Percentiles rank a stretch among this genome's conserved stretches.
These are phyloP conservation scores for Tolypocladium tundrense DNA, from an alignment of 2,329 filamentous ascomycete species.

Conservation along the genomic window DNA sequence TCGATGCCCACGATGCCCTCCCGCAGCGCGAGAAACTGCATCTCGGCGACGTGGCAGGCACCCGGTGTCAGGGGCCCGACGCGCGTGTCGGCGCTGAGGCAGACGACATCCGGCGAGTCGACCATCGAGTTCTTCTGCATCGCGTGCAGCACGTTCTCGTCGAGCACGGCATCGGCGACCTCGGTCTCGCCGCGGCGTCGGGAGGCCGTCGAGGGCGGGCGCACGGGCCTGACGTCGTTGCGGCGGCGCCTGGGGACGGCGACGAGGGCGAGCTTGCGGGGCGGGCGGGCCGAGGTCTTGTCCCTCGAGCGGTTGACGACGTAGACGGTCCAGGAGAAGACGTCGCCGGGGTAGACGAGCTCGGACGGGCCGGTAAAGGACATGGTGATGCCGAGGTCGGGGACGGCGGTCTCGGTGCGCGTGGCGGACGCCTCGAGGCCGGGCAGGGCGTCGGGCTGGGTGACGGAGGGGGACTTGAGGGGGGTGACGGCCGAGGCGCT, in stretches of 20 bases:
- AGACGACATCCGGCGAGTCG: constrained; percentile 60
- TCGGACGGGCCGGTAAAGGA: constrained; percentile 55
- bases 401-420: constrained; percentile 34
- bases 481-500: constrained; percentile 42
- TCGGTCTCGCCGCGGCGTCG: constrained; percentile 25
- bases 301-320: constrained; percentile 60
- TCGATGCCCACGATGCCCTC: constrained; percentile 62
- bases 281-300: constrained; percentile 22
- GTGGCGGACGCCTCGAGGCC: constrained; percentile 43
- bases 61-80: constrained; percentile 63
- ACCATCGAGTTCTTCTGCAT: constrained; percentile 56
- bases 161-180: constrained; percentile 56
- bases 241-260: constrained; percentile 56
- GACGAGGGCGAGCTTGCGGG: constrained; percentile 60
- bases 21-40: constrained; percentile 60
- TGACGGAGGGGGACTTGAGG: constrained; percentile 46
- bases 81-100: constrained; percentile 62
- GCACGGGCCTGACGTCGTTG: constrained; percentile 41
- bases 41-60: constrained; percentile 62
- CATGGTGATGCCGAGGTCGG: constrained; percentile 62
- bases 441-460: constrained; percentile 50
- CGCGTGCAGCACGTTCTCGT: constrained; percentile 61
- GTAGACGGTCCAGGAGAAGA: constrained; percentile 64
- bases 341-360: constrained; percentile 50
- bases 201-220: constrained; percentile 40